Conservation (phyloP, 2,329 filamentous ascomycete genomes). For the Trichoderma harzianum region DNA sequence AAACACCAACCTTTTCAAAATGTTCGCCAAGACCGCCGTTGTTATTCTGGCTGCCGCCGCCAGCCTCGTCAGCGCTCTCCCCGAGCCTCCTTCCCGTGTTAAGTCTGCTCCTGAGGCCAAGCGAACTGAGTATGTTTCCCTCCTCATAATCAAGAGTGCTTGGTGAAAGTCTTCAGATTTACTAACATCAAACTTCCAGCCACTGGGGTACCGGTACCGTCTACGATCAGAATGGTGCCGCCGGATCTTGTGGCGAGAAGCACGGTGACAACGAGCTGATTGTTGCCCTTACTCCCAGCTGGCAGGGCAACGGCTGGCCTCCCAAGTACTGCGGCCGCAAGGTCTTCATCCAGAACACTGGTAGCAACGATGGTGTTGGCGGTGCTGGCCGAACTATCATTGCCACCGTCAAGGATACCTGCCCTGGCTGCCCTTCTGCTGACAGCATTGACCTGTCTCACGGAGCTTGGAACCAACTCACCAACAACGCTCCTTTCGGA, state of each 20-base stretch:
- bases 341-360: constrained; percentile 16
- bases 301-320: constrained; percentile 11
- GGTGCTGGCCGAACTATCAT: not conserved
- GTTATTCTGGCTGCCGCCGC: constrained; percentile 16
- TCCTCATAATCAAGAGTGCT: not conserved
- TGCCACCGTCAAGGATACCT: constrained; percentile 11
- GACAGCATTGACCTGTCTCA: constrained; percentile 17
- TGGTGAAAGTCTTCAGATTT: not conserved
- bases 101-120: constrained; percentile 7
- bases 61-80: constrained; percentile 17
- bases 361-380: constrained; percentile 14
- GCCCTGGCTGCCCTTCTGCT: constrained; percentile 13
- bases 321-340: constrained; percentile 19
- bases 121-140: constrained; percentile 7
- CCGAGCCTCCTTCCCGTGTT: constrained; percentile 14
- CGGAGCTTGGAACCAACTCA: constrained; percentile 11
- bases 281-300: constrained; percentile 11
- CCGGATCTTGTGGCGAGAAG: constrained; percentile 13
- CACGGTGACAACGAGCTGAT: constrained; percentile 9
- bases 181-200: not conserved
- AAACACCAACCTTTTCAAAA: constrained; percentile 4
- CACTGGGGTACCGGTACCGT: constrained; percentile 12
- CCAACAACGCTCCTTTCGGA: constrained; percentile 9
- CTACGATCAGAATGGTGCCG: not conserved
- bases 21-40: constrained; percentile 17